phyloP scores from a whole-genome alignment of 768 basidiomycete species.

The Suillus alpinus region DNA sequence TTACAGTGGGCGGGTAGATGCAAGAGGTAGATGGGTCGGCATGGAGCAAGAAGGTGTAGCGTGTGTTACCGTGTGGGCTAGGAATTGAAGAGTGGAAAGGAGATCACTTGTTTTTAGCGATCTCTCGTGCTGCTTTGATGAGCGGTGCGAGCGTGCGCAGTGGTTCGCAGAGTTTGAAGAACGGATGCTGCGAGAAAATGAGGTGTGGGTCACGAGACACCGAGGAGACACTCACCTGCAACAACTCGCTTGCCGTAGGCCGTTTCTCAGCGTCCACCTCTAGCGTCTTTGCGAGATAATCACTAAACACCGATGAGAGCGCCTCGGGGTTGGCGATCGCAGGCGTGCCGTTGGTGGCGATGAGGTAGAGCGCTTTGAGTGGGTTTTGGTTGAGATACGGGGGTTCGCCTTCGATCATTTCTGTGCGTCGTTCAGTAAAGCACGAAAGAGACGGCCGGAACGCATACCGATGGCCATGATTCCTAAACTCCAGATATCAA shows the following conservation, averaged over 20 bases:
- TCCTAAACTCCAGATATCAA: conserved; percentile 96
- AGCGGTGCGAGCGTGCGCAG: conserved; percentile 81
- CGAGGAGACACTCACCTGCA: conserved; percentile 52
- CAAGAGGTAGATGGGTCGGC: conserved; percentile 18
- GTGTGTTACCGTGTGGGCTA: neutral
- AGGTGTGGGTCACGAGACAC: neutral
- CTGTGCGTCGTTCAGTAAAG: conserved; percentile 37
- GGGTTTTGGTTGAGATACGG: conserved; percentile 97
- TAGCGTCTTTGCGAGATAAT: conserved; percentile 84
- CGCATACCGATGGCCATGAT: conserved; percentile 91
- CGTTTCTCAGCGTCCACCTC: conserved; percentile 96
- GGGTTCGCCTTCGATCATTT: conserved; percentile 98
- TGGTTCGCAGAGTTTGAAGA: conserved; percentile 87
- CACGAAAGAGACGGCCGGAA: neutral
- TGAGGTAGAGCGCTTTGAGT: conserved; percentile 93
- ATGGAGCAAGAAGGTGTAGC: conserved; percentile 7
- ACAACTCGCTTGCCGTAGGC: conserved; percentile 77
- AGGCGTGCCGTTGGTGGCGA: conserved; percentile 97
- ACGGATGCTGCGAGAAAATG: conserved; percentile 59
- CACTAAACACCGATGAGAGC: conserved; percentile 74
- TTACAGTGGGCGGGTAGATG: conserved; percentile 14
- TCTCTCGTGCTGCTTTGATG: conserved; percentile 90
- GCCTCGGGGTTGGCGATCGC: conserved; percentile 89
- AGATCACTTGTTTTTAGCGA: conserved; percentile 57
- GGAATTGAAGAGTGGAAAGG: neutral